Percentiles rank a stretch among this genome's conserved stretches.
phyloP scores from a whole-genome alignment of 768 basidiomycete species.

The Dentipellis fragilis region DNA sequence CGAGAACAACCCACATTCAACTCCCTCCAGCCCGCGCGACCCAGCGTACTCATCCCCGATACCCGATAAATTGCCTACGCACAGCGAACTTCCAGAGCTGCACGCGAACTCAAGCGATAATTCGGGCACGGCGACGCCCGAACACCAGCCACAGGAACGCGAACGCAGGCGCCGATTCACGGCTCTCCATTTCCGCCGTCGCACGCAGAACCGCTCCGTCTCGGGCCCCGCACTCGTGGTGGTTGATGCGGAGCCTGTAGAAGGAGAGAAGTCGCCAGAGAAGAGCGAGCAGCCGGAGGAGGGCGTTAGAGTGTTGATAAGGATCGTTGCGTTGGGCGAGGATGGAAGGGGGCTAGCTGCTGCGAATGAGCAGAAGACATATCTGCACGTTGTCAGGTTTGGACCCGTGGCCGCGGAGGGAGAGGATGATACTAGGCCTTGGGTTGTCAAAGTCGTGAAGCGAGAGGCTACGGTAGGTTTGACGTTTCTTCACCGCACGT shows the following conservation, averaged over 20 bases:
- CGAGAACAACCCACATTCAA: constrained; percentile 27
- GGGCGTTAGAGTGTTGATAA: constrained; percentile 72
- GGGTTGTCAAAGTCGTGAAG: constrained; percentile 90
- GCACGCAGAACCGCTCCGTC: constrained; percentile 35
- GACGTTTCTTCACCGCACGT: constrained; percentile 1
- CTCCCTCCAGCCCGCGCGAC: not conserved
- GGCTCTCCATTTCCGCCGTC: constrained; percentile 58
- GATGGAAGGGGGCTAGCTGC: constrained; percentile 56
- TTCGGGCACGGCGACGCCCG: constrained; percentile 14
- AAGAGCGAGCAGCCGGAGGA: constrained; percentile 36
- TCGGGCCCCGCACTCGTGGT: constrained; percentile 73
- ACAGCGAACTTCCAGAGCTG: constrained; percentile 1
- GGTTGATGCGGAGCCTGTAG: constrained; percentile 50
- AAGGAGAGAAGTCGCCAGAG: constrained; percentile 31
- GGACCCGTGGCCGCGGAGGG: constrained; percentile 30
- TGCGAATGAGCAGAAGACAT: constrained; percentile 82
- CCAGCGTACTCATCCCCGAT: not conserved
- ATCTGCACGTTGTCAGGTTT: constrained; percentile 74
- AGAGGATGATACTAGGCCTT: constrained; percentile 49
- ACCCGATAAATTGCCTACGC: not conserved
- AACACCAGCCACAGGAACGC: constrained; percentile 10
- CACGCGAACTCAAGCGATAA: not conserved
- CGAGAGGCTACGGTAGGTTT: constrained; percentile 70
- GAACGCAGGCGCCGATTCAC: constrained; percentile 45
- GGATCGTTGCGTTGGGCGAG: constrained; percentile 73